Evolutionary conservation across 345 rosid species (phyloP).

Genomic region (Lagerstroemia speciosa): DNA sequence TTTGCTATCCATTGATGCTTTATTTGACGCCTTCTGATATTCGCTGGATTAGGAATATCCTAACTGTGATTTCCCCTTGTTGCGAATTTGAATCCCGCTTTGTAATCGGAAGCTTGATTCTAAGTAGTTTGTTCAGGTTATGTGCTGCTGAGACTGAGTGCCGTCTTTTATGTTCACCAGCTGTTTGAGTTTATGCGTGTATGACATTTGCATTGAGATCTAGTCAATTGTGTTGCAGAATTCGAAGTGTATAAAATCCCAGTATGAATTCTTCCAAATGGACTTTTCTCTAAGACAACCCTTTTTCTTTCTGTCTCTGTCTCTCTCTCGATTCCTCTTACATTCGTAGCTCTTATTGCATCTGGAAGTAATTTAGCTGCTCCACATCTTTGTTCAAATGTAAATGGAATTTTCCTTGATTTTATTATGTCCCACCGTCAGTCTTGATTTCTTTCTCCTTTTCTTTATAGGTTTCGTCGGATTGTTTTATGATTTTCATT

Average conservation of each 20-base stretch:
- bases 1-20: background rate
- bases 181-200: background rate
- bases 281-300: background rate
- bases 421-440: background rate
- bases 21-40: background rate
- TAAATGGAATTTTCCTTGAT: background rate
- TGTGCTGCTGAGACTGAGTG: background rate
- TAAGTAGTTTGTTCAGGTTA: background rate
- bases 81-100: background rate
- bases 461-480: background rate
- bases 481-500: background rate
- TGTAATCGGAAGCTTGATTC: background rate
- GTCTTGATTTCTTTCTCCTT: too few species aligned
- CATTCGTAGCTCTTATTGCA: background rate
- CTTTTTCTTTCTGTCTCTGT: background rate
- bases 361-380: background rate
- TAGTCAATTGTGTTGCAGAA: background rate
- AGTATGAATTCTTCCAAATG: background rate
- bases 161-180: background rate
- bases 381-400: background rate
- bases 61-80: background rate
- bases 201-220: background rate
- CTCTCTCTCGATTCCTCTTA: background rate
- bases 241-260: background rate
- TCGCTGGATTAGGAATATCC: background rate